Base-by-base conservation (phyloP, 164 flowering plant genomes). In the Chimonanthus salicifolius region DNA sequence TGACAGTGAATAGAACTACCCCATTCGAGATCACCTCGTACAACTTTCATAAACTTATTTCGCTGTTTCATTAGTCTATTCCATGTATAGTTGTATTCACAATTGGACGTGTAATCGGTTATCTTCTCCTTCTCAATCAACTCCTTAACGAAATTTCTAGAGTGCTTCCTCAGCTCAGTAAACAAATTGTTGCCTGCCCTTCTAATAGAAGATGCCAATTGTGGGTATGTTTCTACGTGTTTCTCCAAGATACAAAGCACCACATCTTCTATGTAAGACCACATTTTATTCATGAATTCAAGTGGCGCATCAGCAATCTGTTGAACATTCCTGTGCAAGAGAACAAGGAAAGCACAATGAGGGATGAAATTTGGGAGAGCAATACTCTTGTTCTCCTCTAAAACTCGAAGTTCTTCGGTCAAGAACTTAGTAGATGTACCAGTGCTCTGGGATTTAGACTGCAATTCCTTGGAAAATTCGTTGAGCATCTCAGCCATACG, bases 321-420 rank as follows among this genome's bases (percentile, higher is more conserved):
- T 3, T 66, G 65, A n/a, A 84, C 78, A 21, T 74, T 75, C 5
- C 66, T 51, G 65, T 74, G 78, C 46, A 78, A 47, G 0, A 81
- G 1, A 5, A 67, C 54, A 11, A 75, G 21, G 33, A 84, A 84
- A 3, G 74, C 82, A 0, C 63, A 5, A 4, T 73, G 77, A 10
- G 82, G 82, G 2, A 84, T 78, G 74, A 84, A 82, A 69, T 84
- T 80, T 1, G 87, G 85, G 3, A 84, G 78, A 47, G 77, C 71
- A 70, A 84, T 74, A 3, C 85, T 79, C 67, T 84, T 82, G 1
- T 80, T n/a, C 21, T 81, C 83, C 64, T 77, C 81, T 20, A 82
- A 62, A n/a, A 79, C 72, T 0, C 47, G 43, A 6, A 80, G 76
- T 51, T 82, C 83, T 46, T 78, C 81, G 81, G 81, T 63, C 47